phyloP scores from a whole-genome alignment of 768 basidiomycete genomes.

The Mrakia hoshinonis region DNA sequence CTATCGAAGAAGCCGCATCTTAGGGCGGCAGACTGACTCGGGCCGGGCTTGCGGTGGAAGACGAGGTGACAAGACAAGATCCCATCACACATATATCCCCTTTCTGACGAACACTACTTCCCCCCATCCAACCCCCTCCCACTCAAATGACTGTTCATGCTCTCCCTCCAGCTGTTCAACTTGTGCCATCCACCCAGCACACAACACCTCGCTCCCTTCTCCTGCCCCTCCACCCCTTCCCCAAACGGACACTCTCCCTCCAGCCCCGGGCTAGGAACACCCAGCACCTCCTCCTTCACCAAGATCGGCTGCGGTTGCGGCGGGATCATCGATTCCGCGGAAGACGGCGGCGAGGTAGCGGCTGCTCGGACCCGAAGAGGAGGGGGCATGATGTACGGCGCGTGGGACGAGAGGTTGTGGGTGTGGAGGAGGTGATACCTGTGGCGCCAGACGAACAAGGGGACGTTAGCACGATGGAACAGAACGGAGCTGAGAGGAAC shows the following conservation, averaged over 20 bases:
- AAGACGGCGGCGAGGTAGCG: background rate
- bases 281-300: background rate
- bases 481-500: background rate
- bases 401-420: constrained; percentile 11
- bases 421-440: constrained; percentile 7
- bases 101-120: background rate
- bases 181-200: background rate
- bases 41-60: no score
- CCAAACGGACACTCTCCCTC: constrained; percentile 6
- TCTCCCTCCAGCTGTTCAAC: background rate
- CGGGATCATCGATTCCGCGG: no score
- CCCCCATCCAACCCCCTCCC: background rate
- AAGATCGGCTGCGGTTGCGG: background rate
- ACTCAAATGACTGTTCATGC: background rate
- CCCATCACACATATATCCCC: no score
- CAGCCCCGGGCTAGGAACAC: background rate
- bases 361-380: background rate
- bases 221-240: background rate
- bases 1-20: no score
- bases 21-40: no score
- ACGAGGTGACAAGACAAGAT: no score
- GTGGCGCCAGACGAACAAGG: background rate
- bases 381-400: constrained; percentile 4
- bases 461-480: background rate
- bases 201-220: background rate